Conservation (phyloP, 441 rosid species). For the Aquilaria agallochum region DNA sequence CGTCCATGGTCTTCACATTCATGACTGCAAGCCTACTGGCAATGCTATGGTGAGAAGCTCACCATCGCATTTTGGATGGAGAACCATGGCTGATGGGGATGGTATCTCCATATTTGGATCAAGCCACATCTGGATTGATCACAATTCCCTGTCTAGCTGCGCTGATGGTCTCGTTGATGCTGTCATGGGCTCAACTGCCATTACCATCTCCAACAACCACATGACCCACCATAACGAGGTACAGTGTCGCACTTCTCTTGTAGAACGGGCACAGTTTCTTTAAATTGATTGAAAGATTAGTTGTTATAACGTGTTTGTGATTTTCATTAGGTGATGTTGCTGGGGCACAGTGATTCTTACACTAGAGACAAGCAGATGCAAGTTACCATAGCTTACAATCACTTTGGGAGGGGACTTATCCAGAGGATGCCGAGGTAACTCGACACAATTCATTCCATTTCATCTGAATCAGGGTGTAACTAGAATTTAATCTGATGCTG, state of each 20-base stretch:
- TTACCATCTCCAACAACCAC: conserved; percentile 44
- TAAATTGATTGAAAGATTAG: conserved; percentile 7
- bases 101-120: conserved; percentile 40
- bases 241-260: too few species aligned
- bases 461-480: conserved; percentile 2
- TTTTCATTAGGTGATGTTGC: conserved; percentile 31
- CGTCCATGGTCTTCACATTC: conserved; percentile 37
- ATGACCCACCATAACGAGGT: conserved; percentile 51
- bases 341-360: conserved; percentile 45
- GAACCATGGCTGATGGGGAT: conserved; percentile 46
- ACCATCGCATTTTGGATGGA: conserved; percentile 34
- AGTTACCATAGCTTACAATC: conserved; percentile 47
- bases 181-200: conserved; percentile 44
- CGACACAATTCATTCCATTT: too few species aligned
- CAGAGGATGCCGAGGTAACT: conserved; percentile 49
- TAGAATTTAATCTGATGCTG: neutral
- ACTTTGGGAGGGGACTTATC: conserved; percentile 45
- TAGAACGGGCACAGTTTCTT: too few species aligned
- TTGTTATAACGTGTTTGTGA: neutral
- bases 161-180: conserved; percentile 49
- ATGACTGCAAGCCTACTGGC: conserved; percentile 34
- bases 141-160: conserved; percentile 39
- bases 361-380: conserved; percentile 43
- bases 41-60: conserved; percentile 44
- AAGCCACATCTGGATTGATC: conserved; percentile 49